Conservation (phyloP, 2,329 filamentous ascomycete genomes). For the Grosmannia clavigera region DNA sequence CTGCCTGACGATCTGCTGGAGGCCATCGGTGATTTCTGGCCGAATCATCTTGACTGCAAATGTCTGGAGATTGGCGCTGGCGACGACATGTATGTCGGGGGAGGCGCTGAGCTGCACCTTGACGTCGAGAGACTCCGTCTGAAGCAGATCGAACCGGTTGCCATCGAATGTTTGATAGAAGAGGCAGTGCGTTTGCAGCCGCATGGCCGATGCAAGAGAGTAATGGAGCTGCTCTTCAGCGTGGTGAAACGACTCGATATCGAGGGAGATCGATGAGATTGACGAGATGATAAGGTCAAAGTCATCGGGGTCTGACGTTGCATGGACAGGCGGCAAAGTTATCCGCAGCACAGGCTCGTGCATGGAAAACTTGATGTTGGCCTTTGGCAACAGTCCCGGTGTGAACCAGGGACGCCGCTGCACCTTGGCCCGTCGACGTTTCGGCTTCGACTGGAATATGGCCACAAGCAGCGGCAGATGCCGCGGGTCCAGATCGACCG, state of each 20-base stretch:
- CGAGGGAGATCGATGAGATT: slow-evolving; percentile 73
- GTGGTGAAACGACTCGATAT: slow-evolving; percentile 93
- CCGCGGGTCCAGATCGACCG: slow-evolving; percentile 81
- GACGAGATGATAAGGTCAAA: slow-evolving; percentile 85
- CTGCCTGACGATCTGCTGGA: slow-evolving; percentile 83
- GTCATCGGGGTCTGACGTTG: slow-evolving; percentile 55
- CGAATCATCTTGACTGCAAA: slow-evolving; percentile 83
- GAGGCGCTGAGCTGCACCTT: slow-evolving; percentile 76
- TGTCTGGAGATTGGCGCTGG: slow-evolving; percentile 69
- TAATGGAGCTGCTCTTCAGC: slow-evolving; percentile 76
- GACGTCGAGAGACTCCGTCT: slow-evolving; percentile 78
- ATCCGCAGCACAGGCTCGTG: slow-evolving; percentile 93
- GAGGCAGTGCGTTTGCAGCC: slow-evolving; percentile 74
- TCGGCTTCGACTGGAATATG: slow-evolving; percentile 49
- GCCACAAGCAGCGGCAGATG: slow-evolving; percentile 79
- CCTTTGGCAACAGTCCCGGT: slow-evolving; percentile 84
- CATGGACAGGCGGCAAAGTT: slow-evolving; percentile 66
- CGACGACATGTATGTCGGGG: slow-evolving; percentile 72
- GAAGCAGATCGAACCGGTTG: slow-evolving; percentile 72
- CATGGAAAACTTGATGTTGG: slow-evolving; percentile 88
- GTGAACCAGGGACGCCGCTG: slow-evolving; percentile 56
- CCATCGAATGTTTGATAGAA: slow-evolving; percentile 89
- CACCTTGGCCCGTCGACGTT: slow-evolving; percentile 25
- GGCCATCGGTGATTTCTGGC: slow-evolving; percentile 81
- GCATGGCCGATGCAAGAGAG: slow-evolving; percentile 66